These are phyloP conservation scores for Hevea brasiliensis DNA, from an alignment of 345 rosid species.

Conservation along the genomic window DNA sequence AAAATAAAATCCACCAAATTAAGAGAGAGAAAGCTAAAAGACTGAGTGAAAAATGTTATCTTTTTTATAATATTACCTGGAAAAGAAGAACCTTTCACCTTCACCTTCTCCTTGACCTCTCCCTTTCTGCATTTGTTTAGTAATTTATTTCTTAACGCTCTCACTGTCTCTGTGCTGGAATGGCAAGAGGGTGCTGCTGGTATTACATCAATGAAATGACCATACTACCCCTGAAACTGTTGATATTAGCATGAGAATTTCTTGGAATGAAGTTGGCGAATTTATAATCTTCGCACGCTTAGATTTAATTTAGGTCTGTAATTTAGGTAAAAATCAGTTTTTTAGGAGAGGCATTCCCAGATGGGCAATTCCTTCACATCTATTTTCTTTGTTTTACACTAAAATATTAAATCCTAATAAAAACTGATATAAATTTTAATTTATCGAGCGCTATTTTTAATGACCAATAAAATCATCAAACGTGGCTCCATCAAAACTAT, in stretches of 20 bases:
- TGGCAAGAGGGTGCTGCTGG: not conserved
- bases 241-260: not conserved
- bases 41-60: not conserved
- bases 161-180: not conserved
- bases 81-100: conserved; percentile 12
- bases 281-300: not conserved
- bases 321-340: not conserved
- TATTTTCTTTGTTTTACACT: too few relatives aligned
- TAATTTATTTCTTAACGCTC: not conserved
- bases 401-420: too few relatives aligned
- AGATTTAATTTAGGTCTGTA: not conserved
- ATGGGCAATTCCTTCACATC: too few relatives aligned
- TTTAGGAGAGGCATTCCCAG: too few relatives aligned
- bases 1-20: conserved; percentile 7
- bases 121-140: not conserved
- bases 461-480: too few relatives aligned
- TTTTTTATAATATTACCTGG: not conserved
- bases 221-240: not conserved
- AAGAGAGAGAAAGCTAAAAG: not conserved
- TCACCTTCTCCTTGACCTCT: not conserved
- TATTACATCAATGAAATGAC: not conserved
- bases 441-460: too few relatives aligned
- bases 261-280: not conserved
- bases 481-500: too few relatives aligned
- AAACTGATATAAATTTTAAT: too few relatives aligned